Percentiles rank a stretch among this genome's conserved stretches.
These are phyloP conservation scores for Kazachstania psychrophila DNA, from an alignment of 805 yeast species.

Conservation along the genomic window DNA sequence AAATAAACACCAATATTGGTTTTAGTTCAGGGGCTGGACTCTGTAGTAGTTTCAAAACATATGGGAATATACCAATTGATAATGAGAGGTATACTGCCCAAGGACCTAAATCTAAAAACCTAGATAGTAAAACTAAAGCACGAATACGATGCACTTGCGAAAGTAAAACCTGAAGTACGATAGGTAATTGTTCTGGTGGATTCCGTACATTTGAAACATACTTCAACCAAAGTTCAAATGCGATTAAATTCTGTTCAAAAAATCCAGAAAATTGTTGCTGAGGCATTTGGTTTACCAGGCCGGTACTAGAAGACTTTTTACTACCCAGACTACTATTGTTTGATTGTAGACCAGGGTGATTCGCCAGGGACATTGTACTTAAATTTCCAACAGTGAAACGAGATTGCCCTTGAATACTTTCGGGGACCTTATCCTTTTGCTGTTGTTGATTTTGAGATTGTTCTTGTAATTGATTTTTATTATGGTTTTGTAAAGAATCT, in stretches of 20 bases:
- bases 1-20: constrained; percentile 88
- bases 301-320: constrained; percentile 7
- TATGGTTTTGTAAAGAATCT: constrained; percentile 13
- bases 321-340: constrained; percentile 1
- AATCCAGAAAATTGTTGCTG: constrained; percentile 82
- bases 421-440: constrained; percentile 14
- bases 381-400: constrained; percentile 28
- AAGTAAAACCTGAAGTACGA: constrained; percentile 80
- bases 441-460: constrained; percentile 1
- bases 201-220: constrained; percentile 75
- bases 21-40: constrained; percentile 92
- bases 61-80: constrained; percentile 93
- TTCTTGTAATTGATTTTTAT: constrained; percentile 1
- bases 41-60: constrained; percentile 79
- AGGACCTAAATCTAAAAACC: constrained; percentile 89
- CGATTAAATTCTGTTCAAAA: constrained; percentile 92
- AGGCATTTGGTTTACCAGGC: constrained; percentile 16
- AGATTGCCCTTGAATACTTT: constrained; percentile 21
- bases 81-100: constrained; percentile 93
- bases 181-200: constrained; percentile 93
- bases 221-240: constrained; percentile 92
- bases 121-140: constrained; percentile 73
- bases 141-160: constrained; percentile 91
- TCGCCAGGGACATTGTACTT: constrained; percentile 31
- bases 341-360: constrained; percentile 17